A percentile compares a stretch with the other conserved stretches of the same genome.
Conservation (phyloP, 805 yeast genomes). For the Ogataea sp. region DNA sequence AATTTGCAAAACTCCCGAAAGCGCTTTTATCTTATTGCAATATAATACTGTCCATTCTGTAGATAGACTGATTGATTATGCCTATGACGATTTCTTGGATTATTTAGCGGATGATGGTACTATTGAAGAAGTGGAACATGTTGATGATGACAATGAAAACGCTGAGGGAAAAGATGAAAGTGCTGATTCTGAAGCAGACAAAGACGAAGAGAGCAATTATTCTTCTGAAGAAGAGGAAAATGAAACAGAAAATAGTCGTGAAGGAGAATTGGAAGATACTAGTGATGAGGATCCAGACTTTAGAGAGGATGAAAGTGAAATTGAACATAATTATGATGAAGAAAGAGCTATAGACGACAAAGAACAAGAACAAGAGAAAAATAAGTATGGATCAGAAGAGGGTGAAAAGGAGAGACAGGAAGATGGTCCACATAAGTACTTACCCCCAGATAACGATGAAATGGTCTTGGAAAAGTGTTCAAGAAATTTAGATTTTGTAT, state of each 20-base stretch:
- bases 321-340: slow-evolving; percentile 1
- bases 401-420: too few relatives aligned
- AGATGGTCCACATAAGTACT: too few relatives aligned
- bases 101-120: background rate
- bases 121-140: background rate
- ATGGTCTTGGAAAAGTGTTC: slow-evolving; percentile 3
- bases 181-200: background rate
- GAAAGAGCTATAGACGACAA: background rate
- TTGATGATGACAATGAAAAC: background rate
- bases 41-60: background rate
- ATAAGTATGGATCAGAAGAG: too few relatives aligned
- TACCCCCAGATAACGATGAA: slow-evolving; percentile 1
- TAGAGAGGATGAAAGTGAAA: too few relatives aligned
- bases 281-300: too few relatives aligned
- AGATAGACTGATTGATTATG: background rate
- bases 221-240: slow-evolving; percentile 1
- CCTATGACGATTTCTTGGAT: background rate
- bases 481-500: slow-evolving; percentile 3
- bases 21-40: background rate
- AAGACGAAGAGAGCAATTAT: background rate
- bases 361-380: slow-evolving; percentile 1
- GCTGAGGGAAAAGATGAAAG: background rate
- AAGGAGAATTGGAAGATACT: too few relatives aligned
- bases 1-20: background rate
- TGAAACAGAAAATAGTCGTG: background rate